Percentiles rank a stretch among this genome's conserved stretches.
Conservation (phyloP, 2,329 filamentous ascomycete species). For the Orbilia javanica region DNA sequence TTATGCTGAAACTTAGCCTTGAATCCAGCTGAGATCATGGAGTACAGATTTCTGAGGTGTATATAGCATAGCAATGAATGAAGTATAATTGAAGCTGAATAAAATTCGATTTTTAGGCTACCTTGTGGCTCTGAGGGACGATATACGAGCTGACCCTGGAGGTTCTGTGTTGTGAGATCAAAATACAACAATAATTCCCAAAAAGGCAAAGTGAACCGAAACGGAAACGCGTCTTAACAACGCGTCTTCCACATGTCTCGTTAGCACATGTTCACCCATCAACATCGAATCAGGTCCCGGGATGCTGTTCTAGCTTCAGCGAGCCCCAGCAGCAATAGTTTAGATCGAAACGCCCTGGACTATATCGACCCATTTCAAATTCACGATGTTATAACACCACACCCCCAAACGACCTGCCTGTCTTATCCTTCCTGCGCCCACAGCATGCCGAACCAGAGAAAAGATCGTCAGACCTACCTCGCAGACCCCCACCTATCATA, state of each 20-base stretch:
- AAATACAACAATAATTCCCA: not conserved
- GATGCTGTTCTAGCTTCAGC: not conserved
- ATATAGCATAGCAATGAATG: no score
- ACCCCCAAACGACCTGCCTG: not conserved
- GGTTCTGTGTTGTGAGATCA: not conserved
- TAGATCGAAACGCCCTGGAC: not conserved
- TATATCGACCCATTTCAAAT: not conserved
- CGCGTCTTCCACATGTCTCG: conserved; percentile 7
- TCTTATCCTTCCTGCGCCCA: conserved; percentile 11
- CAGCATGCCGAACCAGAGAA: conserved; percentile 35
- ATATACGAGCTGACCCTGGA: no score
- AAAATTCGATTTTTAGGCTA: not conserved
- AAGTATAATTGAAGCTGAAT: not conserved
- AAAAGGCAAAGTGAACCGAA: conserved; percentile 21
- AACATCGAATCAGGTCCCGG: not conserved
- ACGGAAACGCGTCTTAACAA: conserved; percentile 17
- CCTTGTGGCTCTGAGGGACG: not conserved
- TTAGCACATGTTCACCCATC: not conserved
- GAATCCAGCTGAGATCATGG: no score
- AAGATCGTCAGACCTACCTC: conserved; percentile 12
- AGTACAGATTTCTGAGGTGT: no score
- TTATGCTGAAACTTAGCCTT: no score
- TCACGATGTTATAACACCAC: conserved; percentile 5
- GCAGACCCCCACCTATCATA: conserved; percentile 39
- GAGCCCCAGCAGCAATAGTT: not conserved